A percentile compares a stretch with the other conserved stretches of the same genome.
Conservation (phyloP, 2,329 filamentous ascomycete genomes). For the Fusarium sp. region DNA sequence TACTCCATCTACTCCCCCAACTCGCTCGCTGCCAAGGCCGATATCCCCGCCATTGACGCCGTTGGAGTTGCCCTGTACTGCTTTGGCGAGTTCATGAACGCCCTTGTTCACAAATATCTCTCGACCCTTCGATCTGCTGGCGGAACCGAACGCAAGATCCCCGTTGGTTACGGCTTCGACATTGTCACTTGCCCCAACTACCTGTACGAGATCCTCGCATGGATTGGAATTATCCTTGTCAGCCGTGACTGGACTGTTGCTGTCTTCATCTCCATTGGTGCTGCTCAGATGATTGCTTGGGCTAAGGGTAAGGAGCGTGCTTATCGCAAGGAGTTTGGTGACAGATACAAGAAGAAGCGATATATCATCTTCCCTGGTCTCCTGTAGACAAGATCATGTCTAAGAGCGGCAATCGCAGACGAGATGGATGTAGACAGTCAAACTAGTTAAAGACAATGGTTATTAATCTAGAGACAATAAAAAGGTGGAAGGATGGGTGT, state of each 20-base stretch:
- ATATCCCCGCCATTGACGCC: conserved; percentile 68
- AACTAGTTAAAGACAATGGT: not conserved
- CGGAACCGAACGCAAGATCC: conserved; percentile 89
- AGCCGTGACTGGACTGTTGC: conserved; percentile 83
- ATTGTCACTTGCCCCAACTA: conserved; percentile 98
- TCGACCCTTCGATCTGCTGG: conserved; percentile 81
- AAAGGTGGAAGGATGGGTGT: conserved; percentile 9
- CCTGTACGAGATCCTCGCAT: conserved; percentile 90
- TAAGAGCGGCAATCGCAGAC: not conserved
- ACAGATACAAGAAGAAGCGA: conserved; percentile 95
- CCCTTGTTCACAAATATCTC: conserved; percentile 83
- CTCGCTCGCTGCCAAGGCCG: conserved; percentile 72
- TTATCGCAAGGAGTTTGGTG: conserved; percentile 90
- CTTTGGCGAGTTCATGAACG: conserved; percentile 84
- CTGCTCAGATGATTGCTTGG: conserved; percentile 87
- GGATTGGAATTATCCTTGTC: conserved; percentile 84
- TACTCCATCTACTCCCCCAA: conserved; percentile 87
- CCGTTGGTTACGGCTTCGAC: conserved; percentile 84
- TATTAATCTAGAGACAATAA: not conserved
- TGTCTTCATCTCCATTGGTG: conserved; percentile 81
- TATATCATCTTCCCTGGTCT: conserved; percentile 85
- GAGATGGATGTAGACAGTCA: not conserved
- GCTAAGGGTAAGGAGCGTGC: conserved; percentile 91
- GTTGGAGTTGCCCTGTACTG: conserved; percentile 78
- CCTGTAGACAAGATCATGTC: conserved; percentile 61